phyloP scores from a whole-genome alignment of 306 rosid species.

The Vigna mungo region DNA sequence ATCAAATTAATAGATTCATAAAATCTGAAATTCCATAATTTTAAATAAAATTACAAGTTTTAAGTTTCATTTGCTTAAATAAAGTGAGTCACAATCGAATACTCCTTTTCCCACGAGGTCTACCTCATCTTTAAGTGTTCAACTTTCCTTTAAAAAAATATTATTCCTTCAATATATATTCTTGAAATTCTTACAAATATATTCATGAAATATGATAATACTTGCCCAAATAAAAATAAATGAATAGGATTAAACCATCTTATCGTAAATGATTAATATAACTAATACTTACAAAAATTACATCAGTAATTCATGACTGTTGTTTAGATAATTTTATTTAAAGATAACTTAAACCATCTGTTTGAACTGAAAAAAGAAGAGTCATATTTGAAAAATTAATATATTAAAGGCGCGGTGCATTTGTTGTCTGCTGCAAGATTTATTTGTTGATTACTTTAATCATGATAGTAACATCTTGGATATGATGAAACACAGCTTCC shows the following conservation, averaged over 20 bases:
- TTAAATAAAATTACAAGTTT: not conserved
- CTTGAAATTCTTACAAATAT: not conserved
- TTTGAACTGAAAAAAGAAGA: not conserved
- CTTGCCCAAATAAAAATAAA: too few species aligned
- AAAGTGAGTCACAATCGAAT: not conserved
- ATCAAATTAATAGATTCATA: too few species aligned
- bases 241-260: too few species aligned
- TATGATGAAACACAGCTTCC: not conserved
- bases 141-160: not conserved
- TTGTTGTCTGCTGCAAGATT: not conserved
- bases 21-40: not conserved
- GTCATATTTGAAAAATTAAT: not conserved
- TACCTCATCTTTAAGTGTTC: not conserved
- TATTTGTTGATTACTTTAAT: conserved; percentile 8
- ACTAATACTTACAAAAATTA: too few species aligned
- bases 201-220: not conserved
- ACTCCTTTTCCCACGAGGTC: not conserved
- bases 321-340: too few species aligned
- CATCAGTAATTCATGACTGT: too few species aligned
- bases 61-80: not conserved
- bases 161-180: not conserved
- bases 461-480: not conserved
- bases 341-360: not conserved
- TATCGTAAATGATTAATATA: too few species aligned
- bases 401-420: not conserved